Base-by-base conservation (phyloP, 768 basidiomycete species). In the Erythrobasidium yunnanense region DNA sequence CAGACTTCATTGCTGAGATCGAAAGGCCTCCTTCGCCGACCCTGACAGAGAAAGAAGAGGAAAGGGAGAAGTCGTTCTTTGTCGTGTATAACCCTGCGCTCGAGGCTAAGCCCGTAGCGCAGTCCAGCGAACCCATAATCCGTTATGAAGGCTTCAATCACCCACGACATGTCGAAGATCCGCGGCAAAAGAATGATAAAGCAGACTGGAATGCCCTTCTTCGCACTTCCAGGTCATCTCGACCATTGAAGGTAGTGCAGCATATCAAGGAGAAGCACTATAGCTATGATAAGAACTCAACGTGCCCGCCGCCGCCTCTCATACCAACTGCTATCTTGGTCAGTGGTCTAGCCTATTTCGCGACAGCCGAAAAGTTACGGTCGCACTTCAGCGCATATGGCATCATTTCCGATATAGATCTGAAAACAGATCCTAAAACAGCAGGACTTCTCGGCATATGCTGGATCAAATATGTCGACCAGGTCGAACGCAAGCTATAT, bases 391-490 rank as follows among this genome's bases (percentile, higher is more conserved):
- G 79, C 4, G 67, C 77, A 7, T 80, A 86, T 72, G 91, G 90
- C 1, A 73, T 77, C 17, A 78, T 91, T 65, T 63, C 77, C 4
- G 81, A 83, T 2, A 84, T 88, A 65, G 88, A 91, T 65, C 81
- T 84, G 11, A 87, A 90, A 71, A 82, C 87, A 66, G 87, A 93
- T 76, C 81, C 81, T 65, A 80, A 81, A 55, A 88, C 84, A n/a
- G 91, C 90, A 2, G 85, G 83, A 53, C 82, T 85, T 1, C 81
- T 95, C 0, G 91, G 92, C 1, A 82, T 96, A 45, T 83, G 89
- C 45, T 83, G 83, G 73, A 81, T 96, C 69, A 83, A 81, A 69
- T 96, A 75, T 63, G 68, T 72, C 32, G 71, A 68, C 66, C 70
- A 65, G 34, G 54, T 55, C 8, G 66, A 65, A 22, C 60, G 63